Conservation (phyloP, 106 monocot genomes). For the Posidonia australis region DNA sequence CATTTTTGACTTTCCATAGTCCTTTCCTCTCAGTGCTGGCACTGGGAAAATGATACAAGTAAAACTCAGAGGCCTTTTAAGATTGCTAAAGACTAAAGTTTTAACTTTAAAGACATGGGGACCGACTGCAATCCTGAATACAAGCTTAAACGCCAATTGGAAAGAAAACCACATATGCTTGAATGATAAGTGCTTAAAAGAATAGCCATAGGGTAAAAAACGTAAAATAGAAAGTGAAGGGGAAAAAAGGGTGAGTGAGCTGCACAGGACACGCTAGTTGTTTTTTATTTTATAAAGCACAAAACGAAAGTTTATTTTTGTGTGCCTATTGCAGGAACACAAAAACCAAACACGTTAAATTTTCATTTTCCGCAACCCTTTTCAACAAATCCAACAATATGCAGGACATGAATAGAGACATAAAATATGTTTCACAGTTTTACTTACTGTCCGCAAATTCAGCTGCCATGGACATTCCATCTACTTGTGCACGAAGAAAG, state of each 20-base stretch:
- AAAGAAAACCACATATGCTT: too few species aligned
- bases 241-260: too few species aligned
- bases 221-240: neutral
- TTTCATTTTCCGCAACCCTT: neutral
- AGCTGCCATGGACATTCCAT: slow-evolving; percentile 27
- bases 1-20: slow-evolving; percentile 99
- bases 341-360: neutral
- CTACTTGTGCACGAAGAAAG: slow-evolving; percentile 9
- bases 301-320: neutral
- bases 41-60: slow-evolving; percentile 27
- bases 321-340: too few species aligned
- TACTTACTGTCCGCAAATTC: slow-evolving; percentile 56
- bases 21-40: slow-evolving; percentile 96
- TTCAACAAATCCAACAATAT: neutral
- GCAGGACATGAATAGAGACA: neutral
- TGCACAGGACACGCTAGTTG: too few species aligned
- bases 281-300: neutral
- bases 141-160: too few species aligned
- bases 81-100: neutral
- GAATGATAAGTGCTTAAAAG: too few species aligned
- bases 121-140: too few species aligned
- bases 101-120: neutral
- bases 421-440: neutral
- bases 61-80: neutral
- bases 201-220: too few species aligned